Percentiles rank a stretch among this genome's conserved stretches.
Conservation (phyloP, 1,284 basidiomycete species). For the Fistulinella cinereoalba region DNA sequence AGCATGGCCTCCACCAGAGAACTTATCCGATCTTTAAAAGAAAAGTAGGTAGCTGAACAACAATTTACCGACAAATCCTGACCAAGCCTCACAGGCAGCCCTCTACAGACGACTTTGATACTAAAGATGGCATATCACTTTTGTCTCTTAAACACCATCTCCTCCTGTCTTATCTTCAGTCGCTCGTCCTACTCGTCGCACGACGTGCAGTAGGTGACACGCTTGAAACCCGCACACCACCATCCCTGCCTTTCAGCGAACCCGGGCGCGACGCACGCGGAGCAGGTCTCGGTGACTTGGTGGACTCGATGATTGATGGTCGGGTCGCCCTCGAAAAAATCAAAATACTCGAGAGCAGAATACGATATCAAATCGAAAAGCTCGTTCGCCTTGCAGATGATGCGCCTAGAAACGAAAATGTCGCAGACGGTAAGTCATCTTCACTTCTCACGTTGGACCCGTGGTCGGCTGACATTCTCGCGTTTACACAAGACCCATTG, state of each 20-base stretch:
- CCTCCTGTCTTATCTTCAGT: conserved; percentile 86
- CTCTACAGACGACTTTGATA: conserved; percentile 51
- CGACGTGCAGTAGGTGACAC: conserved; percentile 66
- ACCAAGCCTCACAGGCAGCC: conserved; percentile 26
- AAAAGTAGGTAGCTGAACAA: conserved; percentile 45
- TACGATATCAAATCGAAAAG: conserved; percentile 96
- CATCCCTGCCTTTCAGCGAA: conserved; percentile 51
- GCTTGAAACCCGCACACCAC: conserved; percentile 49
- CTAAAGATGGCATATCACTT: conserved; percentile 83
- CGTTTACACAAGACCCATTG: conserved; percentile 64
- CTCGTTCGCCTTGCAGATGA: conserved; percentile 74
- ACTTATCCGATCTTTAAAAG: conserved; percentile 49
- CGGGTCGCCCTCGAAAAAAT: conserved; percentile 79
- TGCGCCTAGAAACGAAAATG: conserved; percentile 50
- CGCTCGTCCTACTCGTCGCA: conserved; percentile 74
- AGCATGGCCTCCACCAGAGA: conserved; percentile 63
- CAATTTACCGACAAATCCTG: not conserved
- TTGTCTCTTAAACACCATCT: conserved; percentile 86
- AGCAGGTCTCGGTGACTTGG: conserved; percentile 56
- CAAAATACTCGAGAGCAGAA: conserved; percentile 76
- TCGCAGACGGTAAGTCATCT: conserved; percentile 58
- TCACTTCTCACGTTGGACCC: conserved; percentile 1
- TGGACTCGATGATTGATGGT: conserved; percentile 72
- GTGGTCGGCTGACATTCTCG: conserved; percentile 2
- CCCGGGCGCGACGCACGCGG: conserved; percentile 55